Evolutionary conservation across 352 stramenopile species (phyloP), one percentile per base, ranked within the genome.

Genomic region (Nannochloropsis limnetica): DNA sequence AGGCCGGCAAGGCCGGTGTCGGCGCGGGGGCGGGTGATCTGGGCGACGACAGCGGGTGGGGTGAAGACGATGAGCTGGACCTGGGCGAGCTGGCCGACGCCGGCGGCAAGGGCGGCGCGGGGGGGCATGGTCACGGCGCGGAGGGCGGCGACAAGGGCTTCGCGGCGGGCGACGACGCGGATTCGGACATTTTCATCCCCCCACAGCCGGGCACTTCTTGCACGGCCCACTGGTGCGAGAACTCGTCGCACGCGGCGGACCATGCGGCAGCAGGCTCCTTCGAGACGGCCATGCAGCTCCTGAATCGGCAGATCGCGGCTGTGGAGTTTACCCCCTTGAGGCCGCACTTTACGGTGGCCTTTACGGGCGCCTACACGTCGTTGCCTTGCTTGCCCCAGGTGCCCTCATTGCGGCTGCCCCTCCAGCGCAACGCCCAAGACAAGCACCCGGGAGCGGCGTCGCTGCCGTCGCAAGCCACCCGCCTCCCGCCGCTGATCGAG

Each of bases 261-360:
- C 97, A 99, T 86, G 93, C 94, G 31, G 95, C 96, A 25, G 96
- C 96, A 32, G 97, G 97, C 5, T 95, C 91, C 61, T 95, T 98
- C 68, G 91, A 95, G 82, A 97, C 95, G 23, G 95, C 95, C 14
- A 97, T 99, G 93, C 93, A 99, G 86, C 87, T 99, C 69, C 90
- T 99, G 82, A 95, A 99, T 87, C 92, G 96, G 23, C 97, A 99
- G 90, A 98, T 99, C 86, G 96, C 96, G 37, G 94, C 97, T 0
- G 96, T 97, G 83, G 96, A 98, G 86, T 98, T 99, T 82, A 90
- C 92, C 81, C 90, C 92, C n/a, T 88, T 99, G 37, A 95, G 97
- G 89, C 87, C 90, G 0, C 89, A 92, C 68, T 95, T 97, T 84
- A 80, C 95, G 69, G 88, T 90, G 25, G 87, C 95, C 14, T 95